Conservation (phyloP, 495 filamentous ascomycete genomes). For the Neurospora sp. region DNA sequence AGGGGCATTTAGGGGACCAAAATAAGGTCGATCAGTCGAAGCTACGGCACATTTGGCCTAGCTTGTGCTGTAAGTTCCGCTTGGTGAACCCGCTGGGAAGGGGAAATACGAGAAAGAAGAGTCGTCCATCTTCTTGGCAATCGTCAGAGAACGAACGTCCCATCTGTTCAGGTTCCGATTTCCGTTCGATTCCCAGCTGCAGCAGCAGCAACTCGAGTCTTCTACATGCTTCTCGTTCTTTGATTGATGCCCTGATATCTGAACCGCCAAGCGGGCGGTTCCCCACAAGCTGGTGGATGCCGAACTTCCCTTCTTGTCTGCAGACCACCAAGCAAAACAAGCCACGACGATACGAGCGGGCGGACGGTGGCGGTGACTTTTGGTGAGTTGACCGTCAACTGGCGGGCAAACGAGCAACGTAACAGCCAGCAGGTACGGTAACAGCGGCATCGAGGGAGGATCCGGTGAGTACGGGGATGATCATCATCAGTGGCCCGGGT, state of each 20-base stretch:
- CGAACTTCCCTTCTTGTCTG: neutral
- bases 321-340: neutral
- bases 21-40: neutral
- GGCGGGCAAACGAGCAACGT: neutral
- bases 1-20: neutral
- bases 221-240: neutral
- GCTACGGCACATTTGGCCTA: neutral
- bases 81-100: neutral
- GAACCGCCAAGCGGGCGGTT: neutral
- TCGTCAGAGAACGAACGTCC: neutral
- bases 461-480: neutral
- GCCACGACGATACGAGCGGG: neutral
- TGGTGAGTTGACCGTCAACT: neutral
- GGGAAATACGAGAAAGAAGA: neutral
- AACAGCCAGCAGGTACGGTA: neutral
- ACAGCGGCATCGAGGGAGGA: neutral
- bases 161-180: neutral
- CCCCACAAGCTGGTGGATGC: neutral
- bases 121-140: neutral
- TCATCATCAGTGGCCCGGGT: neutral
- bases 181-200: neutral
- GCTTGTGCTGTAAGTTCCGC: neutral
- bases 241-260: neutral
- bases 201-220: neutral
- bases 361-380: neutral